Evolutionary conservation across 768 basidiomycete genomes (phyloP), one percentile per base, ranked within the genome.

Genomic region (Mycena galericulata): DNA sequence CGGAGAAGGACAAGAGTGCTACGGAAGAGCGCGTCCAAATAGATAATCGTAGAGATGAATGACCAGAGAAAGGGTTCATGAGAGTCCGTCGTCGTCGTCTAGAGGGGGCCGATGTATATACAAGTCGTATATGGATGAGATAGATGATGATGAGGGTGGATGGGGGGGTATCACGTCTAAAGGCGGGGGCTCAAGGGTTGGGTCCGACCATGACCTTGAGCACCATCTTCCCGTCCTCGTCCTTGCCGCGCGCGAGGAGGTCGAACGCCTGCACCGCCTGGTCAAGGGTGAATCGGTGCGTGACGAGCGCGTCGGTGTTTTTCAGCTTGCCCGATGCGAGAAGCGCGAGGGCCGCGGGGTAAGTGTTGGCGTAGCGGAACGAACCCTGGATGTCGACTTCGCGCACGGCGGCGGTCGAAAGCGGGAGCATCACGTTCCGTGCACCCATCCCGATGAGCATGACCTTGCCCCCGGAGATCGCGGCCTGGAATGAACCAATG

Each of bases 381-480:
- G 92, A 93, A 71, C 96, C 97, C 68, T 90, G 88, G 74, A 98
- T 89, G 79, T 98, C 96, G 67, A 98, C 94, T 80, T 98, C 97
- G 57, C 97, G 90, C 63, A 91, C 79, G 18, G 94, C 92, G 43
- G 96, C 93, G 30, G 87, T 85, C 46, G 92, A 91, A 63, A 96
- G 86, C n/a, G 97, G 97, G 60, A 98, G 84, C 70, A 87, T 84
- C 63, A 92, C 88, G 73, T 91, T 92, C 65, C 91, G 88, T 18
- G 95, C 89, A 72, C 97, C 97, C 97, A 99, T 99, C 24, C 97
- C 97, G 71, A 99, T 89, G 74, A 96, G 92, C 86, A 95, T 91
- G 62, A 98, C 94, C 76, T 92, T 95, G 55, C 95, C 94, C 56
- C 96, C 97, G 20, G 93, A 84, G 57, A 86, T 84, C 18, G 96